These are phyloP conservation scores for Massariosphaeria phaeospora DNA, from an alignment of 495 filamentous ascomycete species.

Conservation along the genomic window DNA sequence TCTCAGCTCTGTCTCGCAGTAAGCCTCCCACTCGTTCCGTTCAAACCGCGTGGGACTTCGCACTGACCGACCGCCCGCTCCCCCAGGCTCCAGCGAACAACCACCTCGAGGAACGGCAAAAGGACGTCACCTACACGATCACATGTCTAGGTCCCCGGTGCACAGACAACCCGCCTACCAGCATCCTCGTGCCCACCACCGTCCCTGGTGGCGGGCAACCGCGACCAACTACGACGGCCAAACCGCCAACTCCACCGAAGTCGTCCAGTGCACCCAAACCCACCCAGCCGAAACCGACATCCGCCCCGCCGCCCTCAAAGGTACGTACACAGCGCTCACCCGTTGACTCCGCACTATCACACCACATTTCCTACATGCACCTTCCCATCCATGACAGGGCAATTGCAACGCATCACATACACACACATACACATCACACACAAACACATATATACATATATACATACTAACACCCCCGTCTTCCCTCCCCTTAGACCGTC, in stretches of 20 bases:
- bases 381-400: not conserved
- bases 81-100: conserved; percentile 10
- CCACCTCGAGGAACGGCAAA: conserved; percentile 14
- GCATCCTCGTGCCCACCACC: conserved; percentile 1
- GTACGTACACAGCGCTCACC: conserved; percentile 1
- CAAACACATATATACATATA: not conserved
- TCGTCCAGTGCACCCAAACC: too few relatives aligned
- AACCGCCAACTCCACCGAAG: too few relatives aligned
- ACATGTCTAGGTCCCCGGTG: conserved; percentile 18
- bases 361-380: not conserved
- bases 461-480: not conserved
- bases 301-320: conserved; percentile 5
- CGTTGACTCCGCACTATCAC: not conserved
- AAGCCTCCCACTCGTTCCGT: not conserved
- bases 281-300: conserved; percentile 5
- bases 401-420: not conserved
- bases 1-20: not conserved
- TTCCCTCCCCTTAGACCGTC: not conserved
- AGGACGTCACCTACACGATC: conserved; percentile 19
- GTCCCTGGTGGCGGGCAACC: not conserved
- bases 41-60: too few relatives aligned
- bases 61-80: not conserved
- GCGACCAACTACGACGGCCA: not conserved
- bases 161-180: conserved; percentile 19
- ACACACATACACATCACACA: too few relatives aligned